These are phyloP conservation scores for Yamagishiella unicocca DNA, from an alignment of 139 green algal genomes.

Conservation along the genomic window DNA sequence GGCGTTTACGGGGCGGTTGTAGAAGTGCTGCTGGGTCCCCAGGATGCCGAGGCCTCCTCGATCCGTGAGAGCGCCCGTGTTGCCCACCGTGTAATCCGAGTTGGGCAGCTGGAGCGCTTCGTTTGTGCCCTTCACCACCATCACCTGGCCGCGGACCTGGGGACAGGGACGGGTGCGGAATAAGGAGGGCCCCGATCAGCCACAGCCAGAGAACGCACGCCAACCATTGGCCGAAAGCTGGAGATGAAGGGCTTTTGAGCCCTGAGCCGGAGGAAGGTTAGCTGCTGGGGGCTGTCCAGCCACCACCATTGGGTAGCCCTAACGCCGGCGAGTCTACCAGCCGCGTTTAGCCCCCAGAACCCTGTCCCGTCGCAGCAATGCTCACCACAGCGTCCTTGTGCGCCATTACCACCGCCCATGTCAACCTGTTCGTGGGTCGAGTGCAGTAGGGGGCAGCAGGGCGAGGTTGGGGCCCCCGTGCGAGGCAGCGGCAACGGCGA, in stretches of 20 bases:
- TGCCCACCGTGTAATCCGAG: not conserved
- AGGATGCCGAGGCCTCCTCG: not conserved
- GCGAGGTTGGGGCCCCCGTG: too few species aligned
- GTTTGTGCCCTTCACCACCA: not conserved
- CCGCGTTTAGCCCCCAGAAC: too few species aligned
- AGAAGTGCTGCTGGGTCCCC: not conserved
- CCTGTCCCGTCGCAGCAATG: too few species aligned
- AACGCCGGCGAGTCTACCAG: too few species aligned
- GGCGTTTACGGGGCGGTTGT: not conserved
- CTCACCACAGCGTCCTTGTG: slow-evolving; percentile 11
- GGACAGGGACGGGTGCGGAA: not conserved
- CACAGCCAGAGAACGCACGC: too few species aligned
- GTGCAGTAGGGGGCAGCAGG: too few species aligned
- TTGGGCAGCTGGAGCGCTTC: not conserved
- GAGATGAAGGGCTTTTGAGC: too few species aligned
- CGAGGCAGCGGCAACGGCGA: too few species aligned
- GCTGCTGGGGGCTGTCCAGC: too few species aligned
- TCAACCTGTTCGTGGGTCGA: slow-evolving; percentile 15
- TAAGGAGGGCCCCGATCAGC: not conserved
- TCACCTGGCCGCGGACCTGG: not conserved
- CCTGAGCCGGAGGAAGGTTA: too few species aligned
- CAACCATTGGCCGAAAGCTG: too few species aligned
- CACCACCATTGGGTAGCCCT: too few species aligned
- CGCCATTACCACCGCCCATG: not conserved
- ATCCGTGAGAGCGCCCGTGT: not conserved